Percentiles rank a stretch among this genome's conserved stretches.
phyloP scores from a whole-genome alignment of 2,329 filamentous ascomycete genomes.

The Huntiella bhutanensis region DNA sequence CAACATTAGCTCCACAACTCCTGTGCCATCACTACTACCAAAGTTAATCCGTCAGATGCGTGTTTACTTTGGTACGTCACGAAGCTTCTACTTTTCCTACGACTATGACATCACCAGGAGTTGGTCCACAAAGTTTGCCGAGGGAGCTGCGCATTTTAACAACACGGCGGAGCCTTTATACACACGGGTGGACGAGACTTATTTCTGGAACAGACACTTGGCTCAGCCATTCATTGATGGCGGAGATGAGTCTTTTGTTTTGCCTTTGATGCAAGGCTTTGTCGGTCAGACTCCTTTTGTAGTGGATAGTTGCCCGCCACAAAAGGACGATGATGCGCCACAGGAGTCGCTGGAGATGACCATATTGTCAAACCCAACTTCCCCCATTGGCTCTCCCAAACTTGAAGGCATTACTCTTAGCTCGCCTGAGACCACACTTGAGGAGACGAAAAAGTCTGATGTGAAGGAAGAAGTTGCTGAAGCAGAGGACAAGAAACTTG shows the following conservation, averaged over 20 bases:
- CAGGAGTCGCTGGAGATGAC: conserved; percentile 29
- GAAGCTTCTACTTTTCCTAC: conserved; percentile 89
- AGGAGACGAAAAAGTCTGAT: conserved; percentile 9
- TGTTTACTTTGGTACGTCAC: conserved; percentile 62
- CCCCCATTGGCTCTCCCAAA: conserved; percentile 4
- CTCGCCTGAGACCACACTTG: conserved; percentile 13
- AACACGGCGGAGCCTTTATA: conserved; percentile 36
- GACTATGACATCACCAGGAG: conserved; percentile 77
- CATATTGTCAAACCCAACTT: conserved; percentile 17
- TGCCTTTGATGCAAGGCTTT: conserved; percentile 87
- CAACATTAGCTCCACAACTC: neutral
- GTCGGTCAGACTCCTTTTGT: conserved; percentile 71
- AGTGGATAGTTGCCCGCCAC: conserved; percentile 42
- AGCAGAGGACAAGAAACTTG: conserved; percentile 13
- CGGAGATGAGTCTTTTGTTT: conserved; percentile 49
- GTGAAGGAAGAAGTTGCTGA: neutral
- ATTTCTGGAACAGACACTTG: conserved; percentile 81
- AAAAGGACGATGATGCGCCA: conserved; percentile 26
- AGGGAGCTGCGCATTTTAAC: conserved; percentile 19
- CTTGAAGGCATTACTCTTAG: neutral
- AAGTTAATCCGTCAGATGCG: conserved; percentile 71
- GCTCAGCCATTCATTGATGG: conserved; percentile 53
- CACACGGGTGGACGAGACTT: conserved; percentile 54
- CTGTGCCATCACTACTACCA: conserved; percentile 43
- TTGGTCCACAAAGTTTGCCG: conserved; percentile 23